Conservation (phyloP, 768 basidiomycete species). For the Pleurotus giganteus region DNA sequence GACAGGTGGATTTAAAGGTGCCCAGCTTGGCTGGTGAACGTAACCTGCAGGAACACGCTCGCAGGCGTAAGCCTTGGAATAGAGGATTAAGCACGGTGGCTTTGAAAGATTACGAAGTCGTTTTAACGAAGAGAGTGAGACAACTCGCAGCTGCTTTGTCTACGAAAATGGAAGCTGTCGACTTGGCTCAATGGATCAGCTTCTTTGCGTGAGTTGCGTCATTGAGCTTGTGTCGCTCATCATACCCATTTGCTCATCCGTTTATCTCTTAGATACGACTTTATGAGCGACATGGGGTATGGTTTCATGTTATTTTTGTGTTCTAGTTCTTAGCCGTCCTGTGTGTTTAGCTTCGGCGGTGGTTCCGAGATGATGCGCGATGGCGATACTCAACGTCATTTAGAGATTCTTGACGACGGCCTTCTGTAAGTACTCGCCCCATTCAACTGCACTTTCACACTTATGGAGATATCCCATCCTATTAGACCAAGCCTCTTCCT, state of each 20-base stretch:
- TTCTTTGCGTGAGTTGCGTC: conserved; percentile 35
- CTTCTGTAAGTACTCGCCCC: conserved; percentile 14
- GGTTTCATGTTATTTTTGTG: conserved; percentile 18
- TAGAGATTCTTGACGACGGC: conserved; percentile 15
- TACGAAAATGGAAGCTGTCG: conserved; percentile 22
- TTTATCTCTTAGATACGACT: conserved; percentile 30
- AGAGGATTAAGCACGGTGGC: conserved; percentile 44
- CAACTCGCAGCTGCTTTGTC: conserved; percentile 41
- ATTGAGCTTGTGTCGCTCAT: background rate
- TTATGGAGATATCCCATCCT: background rate
- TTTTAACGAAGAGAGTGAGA: conserved; percentile 32
- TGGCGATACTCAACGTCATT: conserved; percentile 30
- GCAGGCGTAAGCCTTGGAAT: conserved; percentile 48
- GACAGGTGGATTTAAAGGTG: conserved; percentile 38
- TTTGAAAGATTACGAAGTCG: conserved; percentile 43
- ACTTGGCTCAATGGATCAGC: conserved; percentile 33
- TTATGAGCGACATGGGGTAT: conserved; percentile 43
- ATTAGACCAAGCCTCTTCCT: conserved; percentile 14
- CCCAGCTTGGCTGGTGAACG: conserved; percentile 33
- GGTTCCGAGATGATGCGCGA: conserved; percentile 35
- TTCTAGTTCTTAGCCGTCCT: conserved; percentile 16
- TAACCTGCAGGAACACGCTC: conserved; percentile 39
- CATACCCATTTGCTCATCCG: too few species aligned
- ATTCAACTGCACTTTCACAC: background rate
- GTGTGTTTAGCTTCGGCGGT: conserved; percentile 32